Evolutionary conservation across 176 grass and related monocot species (phyloP), one percentile per base, ranked within the genome.

Genomic region (Carex scoparia): DNA sequence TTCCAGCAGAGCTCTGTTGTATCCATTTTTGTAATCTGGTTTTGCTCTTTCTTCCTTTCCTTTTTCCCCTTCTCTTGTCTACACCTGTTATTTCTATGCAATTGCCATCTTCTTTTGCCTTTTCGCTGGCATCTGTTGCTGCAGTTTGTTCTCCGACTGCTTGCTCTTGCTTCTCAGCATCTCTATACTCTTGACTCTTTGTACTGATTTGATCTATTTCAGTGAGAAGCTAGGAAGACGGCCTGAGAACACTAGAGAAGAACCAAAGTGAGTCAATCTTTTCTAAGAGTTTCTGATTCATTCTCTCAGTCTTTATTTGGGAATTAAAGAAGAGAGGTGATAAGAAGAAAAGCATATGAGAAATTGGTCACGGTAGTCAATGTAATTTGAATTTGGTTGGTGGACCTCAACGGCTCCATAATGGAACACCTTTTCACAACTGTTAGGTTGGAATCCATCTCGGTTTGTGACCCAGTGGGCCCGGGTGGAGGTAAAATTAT

Each of bases 241-340:
- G 68, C 32, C 3, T 61, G 78, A 88, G 78, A 54, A 89, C 71
- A 70, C 71, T 86, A 71, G 89, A 91, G 84, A 89, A 88, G 87
- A 89, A 91, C 92, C 89, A 94, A 27, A 86, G 12, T 10, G 89
- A 91, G 67, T 94, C 86, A 12, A 88, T 81, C 49, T 69, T 69
- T 58, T 82, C 79, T 1, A 88, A 66, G 55, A 86, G 18, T 30
- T 85, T 55, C 0, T 71, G 79, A 5, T 77, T 28, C 73, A 77
- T 77, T 14, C 72, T 82, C 57, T 79, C 83, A 87, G 87, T 84
- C 48, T 84, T 11, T 83, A 11, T 44, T 46, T 37, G 66, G 23
- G 7, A 69, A 61, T 42, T 71, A 61, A 32, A 57, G 27, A n/a
- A 61, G 61, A 16, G 14, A 31, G 28, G 27, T 30, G 18, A 4